phyloP scores from a whole-genome alignment of 441 rosid species.

The Pelargonium fulgidum region DNA sequence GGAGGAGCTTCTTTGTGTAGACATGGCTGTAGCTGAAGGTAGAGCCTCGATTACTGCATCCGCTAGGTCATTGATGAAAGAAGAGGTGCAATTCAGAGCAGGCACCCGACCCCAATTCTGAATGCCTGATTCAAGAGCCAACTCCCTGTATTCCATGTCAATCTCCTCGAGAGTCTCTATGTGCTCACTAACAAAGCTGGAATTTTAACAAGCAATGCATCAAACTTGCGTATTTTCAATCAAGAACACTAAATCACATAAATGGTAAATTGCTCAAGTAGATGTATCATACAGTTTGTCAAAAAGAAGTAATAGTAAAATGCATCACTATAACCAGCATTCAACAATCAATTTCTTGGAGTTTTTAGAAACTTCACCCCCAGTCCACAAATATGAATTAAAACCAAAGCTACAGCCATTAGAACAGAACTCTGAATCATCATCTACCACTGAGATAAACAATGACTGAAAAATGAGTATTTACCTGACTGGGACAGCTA shows the following conservation, averaged over 20 bases:
- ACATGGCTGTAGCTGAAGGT: conserved; percentile 59
- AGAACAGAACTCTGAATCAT: no score
- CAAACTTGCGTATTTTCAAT: neutral
- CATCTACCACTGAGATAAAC: neutral
- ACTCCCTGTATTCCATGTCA: conserved; percentile 78
- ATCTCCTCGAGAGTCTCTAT: conserved; percentile 93
- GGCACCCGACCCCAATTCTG: conserved; percentile 95
- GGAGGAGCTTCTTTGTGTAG: conserved; percentile 23
- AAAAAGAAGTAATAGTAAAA: neutral
- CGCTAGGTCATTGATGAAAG: conserved; percentile 82
- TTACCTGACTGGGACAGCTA: conserved; percentile 90
- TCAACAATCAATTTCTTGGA: neutral
- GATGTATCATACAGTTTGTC: neutral
- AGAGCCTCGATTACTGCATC: conserved; percentile 86
- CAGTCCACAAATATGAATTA: neutral
- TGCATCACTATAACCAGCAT: neutral
- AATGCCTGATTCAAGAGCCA: conserved; percentile 82
- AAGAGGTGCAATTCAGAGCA: conserved; percentile 66
- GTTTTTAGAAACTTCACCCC: neutral
- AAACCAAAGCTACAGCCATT: neutral
- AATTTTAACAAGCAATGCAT: conserved; percentile 4
- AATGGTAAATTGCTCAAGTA: neutral
- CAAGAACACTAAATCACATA: neutral
- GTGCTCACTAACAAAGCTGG: conserved; percentile 93
- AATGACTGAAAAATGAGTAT: conserved; percentile 22